These are phyloP conservation scores for Diplodia seriata DNA, from an alignment of 2,329 filamentous ascomycete species.

Conservation along the genomic window DNA sequence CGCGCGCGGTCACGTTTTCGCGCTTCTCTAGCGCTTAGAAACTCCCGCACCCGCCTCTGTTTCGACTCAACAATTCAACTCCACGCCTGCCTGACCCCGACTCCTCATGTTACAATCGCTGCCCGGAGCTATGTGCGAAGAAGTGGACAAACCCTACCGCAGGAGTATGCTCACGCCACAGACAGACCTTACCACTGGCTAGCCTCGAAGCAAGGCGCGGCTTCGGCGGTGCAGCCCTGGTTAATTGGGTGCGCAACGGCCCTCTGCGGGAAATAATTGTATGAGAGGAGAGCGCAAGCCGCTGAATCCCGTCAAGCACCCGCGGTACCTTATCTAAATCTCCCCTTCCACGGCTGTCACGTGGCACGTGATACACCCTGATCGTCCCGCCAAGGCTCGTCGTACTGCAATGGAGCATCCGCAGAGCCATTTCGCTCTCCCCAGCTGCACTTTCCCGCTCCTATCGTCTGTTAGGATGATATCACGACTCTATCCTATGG, in stretches of 20 bases:
- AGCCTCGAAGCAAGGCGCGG: not conserved
- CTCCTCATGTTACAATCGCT: not conserved
- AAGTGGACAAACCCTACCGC: not conserved
- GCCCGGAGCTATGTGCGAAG: not conserved
- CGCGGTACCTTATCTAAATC: not conserved
- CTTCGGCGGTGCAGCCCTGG: not conserved
- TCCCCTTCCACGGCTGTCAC: not conserved
- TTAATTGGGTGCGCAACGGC: not conserved
- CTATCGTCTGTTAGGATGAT: not conserved
- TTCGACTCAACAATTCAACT: not conserved
- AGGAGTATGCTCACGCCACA: not conserved
- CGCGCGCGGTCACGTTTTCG: constrained; percentile 22
- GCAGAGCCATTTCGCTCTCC: not conserved
- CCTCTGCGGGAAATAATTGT: not conserved
- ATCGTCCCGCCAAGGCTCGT: not conserved
- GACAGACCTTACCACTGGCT: not conserved
- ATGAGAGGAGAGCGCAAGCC: not conserved
- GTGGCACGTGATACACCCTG: not conserved
- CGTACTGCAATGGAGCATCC: not conserved
- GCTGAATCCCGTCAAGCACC: not conserved
- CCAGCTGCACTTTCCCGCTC: not conserved
- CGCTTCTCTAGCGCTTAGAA: not conserved
- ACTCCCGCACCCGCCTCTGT: not conserved
- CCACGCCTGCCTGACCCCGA: not conserved
- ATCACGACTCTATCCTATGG: not conserved